Conservation (phyloP, 495 filamentous ascomycete species). For the Aspergillus wentii region DNA sequence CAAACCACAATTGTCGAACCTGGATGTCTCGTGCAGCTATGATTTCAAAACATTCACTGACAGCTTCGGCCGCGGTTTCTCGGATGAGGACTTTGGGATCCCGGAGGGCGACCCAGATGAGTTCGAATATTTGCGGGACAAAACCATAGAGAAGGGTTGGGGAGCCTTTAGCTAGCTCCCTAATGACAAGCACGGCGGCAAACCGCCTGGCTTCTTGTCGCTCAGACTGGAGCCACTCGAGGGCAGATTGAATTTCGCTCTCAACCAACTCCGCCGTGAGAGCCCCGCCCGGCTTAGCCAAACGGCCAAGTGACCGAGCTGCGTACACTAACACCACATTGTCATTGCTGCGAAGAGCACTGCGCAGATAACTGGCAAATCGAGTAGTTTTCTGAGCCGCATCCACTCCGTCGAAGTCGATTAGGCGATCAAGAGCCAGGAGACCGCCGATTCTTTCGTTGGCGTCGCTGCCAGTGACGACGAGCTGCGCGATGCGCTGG, state of each 20-base stretch:
- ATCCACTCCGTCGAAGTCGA: constrained; percentile 95
- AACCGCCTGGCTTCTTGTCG: constrained; percentile 88
- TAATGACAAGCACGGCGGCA: constrained; percentile 82
- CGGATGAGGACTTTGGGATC: constrained; percentile 88
- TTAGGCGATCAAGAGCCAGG: constrained; percentile 83
- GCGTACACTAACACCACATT: constrained; percentile 81
- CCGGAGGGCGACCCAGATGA: constrained; percentile 90
- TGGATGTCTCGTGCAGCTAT: constrained; percentile 83
- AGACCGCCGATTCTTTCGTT: constrained; percentile 88
- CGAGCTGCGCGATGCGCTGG: constrained; percentile 65
- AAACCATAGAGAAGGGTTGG: constrained; percentile 92
- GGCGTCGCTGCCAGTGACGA: constrained; percentile 74
- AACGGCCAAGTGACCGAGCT: constrained; percentile 77
- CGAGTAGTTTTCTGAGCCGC: constrained; percentile 88
- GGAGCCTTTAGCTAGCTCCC: constrained; percentile 84
- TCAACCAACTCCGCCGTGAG: constrained; percentile 95
- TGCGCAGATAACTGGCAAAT: constrained; percentile 85
- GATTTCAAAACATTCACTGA: constrained; percentile 90
- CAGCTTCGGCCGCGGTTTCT: constrained; percentile 82
- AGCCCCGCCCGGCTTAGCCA: constrained; percentile 88
- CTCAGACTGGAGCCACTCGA: constrained; percentile 96
- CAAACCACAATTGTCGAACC: constrained; percentile 81
- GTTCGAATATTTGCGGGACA: constrained; percentile 82
- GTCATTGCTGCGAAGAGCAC: constrained; percentile 82
- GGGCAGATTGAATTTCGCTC: constrained; percentile 86